A percentile compares a stretch with the other conserved stretches of the same genome.
phyloP scores from a whole-genome alignment of 306 rosid species.

The Medicago arabica region DNA sequence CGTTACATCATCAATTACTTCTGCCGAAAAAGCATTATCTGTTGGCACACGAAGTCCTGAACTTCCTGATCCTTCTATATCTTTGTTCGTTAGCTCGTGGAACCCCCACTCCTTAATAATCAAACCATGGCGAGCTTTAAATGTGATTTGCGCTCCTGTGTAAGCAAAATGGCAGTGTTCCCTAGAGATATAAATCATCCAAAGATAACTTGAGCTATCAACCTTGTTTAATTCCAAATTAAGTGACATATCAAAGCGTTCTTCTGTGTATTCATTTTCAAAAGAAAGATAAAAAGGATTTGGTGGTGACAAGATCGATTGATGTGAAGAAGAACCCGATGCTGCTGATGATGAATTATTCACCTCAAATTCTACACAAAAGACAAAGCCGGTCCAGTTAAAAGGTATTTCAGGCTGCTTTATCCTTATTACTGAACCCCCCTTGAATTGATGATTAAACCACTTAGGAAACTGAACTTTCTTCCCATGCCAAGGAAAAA shows the following conservation, averaged over 20 bases:
- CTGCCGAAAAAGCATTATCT: no score
- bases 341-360: no score
- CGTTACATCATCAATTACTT: not conserved
- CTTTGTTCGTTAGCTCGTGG: not conserved
- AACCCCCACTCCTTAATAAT: not conserved
- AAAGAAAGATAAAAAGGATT: constrained; percentile 7
- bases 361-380: not conserved
- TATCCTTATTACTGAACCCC: not conserved
- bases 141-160: not conserved
- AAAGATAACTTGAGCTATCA: not conserved
- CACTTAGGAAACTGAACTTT: no score
- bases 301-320: not conserved
- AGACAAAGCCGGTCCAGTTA: constrained; percentile 2
- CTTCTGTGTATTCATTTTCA: not conserved
- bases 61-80: not conserved
- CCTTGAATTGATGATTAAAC: not conserved
- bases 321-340: not conserved
- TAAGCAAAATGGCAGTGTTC: constrained; percentile 28
- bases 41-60: no score
- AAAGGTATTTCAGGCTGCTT: not conserved
- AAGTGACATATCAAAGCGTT: not conserved
- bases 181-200: constrained; percentile 12
- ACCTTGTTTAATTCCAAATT: not conserved
- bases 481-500: not conserved
- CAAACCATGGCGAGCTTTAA: not conserved